These are phyloP conservation scores for Yamadazyma kanchanaburiensis DNA, from an alignment of 1,139 yeast species.

Conservation along the genomic window DNA sequence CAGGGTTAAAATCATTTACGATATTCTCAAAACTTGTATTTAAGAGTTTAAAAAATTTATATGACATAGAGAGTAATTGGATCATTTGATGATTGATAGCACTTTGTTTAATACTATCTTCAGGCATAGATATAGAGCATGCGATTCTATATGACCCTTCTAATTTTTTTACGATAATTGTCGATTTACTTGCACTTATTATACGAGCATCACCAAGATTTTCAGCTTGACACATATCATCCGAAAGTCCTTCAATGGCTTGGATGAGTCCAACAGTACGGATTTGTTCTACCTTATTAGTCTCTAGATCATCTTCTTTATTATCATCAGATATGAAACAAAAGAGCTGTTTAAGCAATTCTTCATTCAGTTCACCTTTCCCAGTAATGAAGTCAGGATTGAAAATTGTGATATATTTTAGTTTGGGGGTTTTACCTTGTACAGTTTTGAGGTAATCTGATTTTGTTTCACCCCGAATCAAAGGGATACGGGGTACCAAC, in stretches of 20 bases:
- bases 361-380: constrained; percentile 25
- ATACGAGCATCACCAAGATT: constrained; percentile 13
- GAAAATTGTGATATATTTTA: constrained; percentile 19
- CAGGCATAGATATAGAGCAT: constrained; percentile 21
- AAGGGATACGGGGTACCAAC: constrained; percentile 16
- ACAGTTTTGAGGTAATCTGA: constrained; percentile 11
- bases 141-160: constrained; percentile 27
- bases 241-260: constrained; percentile 25
- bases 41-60: constrained; percentile 24
- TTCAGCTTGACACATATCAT: constrained; percentile 8
- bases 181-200: constrained; percentile 24
- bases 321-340: constrained; percentile 21
- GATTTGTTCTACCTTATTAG: constrained; percentile 22
- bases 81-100: constrained; percentile 27
- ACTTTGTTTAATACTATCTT: constrained; percentile 16
- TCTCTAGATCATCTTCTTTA: constrained; percentile 11
- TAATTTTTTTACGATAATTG: constrained; percentile 24
- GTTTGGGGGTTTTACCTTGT: constrained; percentile 12
- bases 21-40: constrained; percentile 24
- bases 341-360: constrained; percentile 26
- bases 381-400: constrained; percentile 19
- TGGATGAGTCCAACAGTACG: constrained; percentile 35
- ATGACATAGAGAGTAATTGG: constrained; percentile 19
- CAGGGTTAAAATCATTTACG: constrained; percentile 14
- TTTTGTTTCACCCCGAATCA: constrained; percentile 7